phyloP scores from a whole-genome alignment of 169 alveolate species.

The Plasmodium cynomolgi region DNA sequence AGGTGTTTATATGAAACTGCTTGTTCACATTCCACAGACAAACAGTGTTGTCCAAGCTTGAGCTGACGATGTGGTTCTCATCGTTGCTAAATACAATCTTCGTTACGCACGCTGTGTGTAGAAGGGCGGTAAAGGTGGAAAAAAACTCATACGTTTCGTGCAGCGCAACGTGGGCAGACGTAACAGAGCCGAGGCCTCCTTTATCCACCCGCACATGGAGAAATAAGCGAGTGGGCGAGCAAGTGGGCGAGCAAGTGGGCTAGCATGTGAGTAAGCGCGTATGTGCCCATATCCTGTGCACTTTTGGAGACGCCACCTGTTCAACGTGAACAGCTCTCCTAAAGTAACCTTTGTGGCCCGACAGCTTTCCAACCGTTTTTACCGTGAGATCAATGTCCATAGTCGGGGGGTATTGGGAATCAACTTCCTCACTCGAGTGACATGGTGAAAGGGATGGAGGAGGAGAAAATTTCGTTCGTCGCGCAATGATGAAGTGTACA shows the following conservation, averaged over 20 bases:
- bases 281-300: neutral
- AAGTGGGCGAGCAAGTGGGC: no score
- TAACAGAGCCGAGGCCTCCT: neutral
- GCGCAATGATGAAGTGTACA: neutral
- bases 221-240: no score
- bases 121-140: neutral
- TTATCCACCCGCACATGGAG: neutral
- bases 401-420: neutral
- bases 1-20: conserved; percentile 37
- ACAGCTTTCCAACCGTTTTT: conserved; percentile 3
- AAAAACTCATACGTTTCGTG: neutral
- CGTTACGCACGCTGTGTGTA: conserved; percentile 39
- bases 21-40: conserved; percentile 67
- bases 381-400: conserved; percentile 27
- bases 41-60: conserved; percentile 46
- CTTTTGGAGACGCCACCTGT: neutral
- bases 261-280: neutral
- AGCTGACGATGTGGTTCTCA: conserved; percentile 46
- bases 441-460: conserved; percentile 2
- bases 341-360: conserved; percentile 45
- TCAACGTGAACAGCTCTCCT: neutral
- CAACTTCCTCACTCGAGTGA: neutral
- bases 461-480: neutral
- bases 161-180: neutral
- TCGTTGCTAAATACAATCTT: conserved; percentile 50